Evolutionary conservation across 2,329 filamentous ascomycete species (phyloP).

Genomic region (Neurospora crassa): DNA sequence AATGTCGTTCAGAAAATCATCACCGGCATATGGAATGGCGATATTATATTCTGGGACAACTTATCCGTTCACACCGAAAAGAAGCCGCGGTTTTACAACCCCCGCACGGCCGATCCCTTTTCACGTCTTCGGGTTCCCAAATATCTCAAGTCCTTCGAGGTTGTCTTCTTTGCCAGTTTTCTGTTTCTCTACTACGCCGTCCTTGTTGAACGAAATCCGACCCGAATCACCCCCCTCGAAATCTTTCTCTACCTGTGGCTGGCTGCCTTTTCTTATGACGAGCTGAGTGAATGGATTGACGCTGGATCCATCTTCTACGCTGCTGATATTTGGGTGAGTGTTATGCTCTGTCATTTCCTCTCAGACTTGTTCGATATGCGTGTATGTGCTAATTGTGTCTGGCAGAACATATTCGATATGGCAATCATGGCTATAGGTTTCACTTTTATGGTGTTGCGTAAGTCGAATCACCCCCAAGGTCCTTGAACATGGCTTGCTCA

Average conservation of each 20-base stretch:
- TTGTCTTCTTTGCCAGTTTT: slow-evolving; percentile 69
- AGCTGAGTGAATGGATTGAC: slow-evolving; percentile 75
- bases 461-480: slow-evolving; percentile 26
- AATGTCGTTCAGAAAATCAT: slow-evolving; percentile 74
- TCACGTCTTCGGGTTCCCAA: slow-evolving; percentile 68
- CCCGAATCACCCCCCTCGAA: slow-evolving; percentile 58
- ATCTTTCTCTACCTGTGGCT: slow-evolving; percentile 76
- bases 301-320: slow-evolving; percentile 81
- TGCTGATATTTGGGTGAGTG: slow-evolving; percentile 72
- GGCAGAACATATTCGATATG: slow-evolving; percentile 73
- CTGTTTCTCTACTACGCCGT: slow-evolving; percentile 80
- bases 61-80: slow-evolving; percentile 67
- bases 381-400: slow-evolving; percentile 2
- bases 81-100: slow-evolving; percentile 66
- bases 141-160: slow-evolving; percentile 78
- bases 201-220: slow-evolving; percentile 60
- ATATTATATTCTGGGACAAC: slow-evolving; percentile 79
- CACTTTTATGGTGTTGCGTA: slow-evolving; percentile 62
- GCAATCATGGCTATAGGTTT: slow-evolving; percentile 67
- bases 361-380: neutral
- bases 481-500: slow-evolving; percentile 12
- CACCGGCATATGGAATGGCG: slow-evolving; percentile 75
- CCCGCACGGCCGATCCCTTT: slow-evolving; percentile 57
- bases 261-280: slow-evolving; percentile 78
- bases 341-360: slow-evolving; percentile 56